Base-by-base conservation (phyloP, 441 rosid species). In the Eutrema salsugineum region DNA sequence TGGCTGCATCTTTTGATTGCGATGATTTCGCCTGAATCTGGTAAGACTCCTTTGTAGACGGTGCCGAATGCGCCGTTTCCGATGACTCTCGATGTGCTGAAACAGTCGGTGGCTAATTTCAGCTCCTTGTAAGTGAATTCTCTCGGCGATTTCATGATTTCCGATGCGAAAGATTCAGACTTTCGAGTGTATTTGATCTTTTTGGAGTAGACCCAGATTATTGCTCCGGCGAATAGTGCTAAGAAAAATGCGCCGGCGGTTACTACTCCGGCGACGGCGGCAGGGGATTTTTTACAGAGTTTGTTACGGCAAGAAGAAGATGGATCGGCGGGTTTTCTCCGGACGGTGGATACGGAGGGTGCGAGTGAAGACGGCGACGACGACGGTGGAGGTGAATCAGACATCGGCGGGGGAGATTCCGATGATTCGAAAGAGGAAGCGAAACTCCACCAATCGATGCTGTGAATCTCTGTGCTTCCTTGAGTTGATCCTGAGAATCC, bases 401-500 rank as follows among this genome's bases (percentile, higher is more conserved):
- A 74, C 74, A 77, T 43, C 59, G 88, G 82, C 36, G 94, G 93
- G 1, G 94, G 89, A 70, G 79, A 76, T 32, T 64, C 68, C 16
- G 76, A 50, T 12, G 93, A 61, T 30, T 54, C 91, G 53, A 89
- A 88, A 4, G 90, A 84, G 10, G 97, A 89, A 68, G 81, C 86
- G 57, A 92, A 95, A 53, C 95, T 95, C 99, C 98, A 95, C 96
- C 94, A 92, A 17, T 92, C 93, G 16, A 95, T 85, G 40, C 87
- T 92, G 66, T 95, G 99, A 68, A 83, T 78, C 86, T 95, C 98
- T 8, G 99, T 95, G 67, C 98, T 95, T 5, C 97, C 99, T 73
- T 92, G 96, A 2, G 98, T 95, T 5, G 99, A 95, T 33, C 98
- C 98, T 42, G 99, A 89, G 76, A 95, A 95, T 27, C 98, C 99